Evolutionary conservation across 306 rosid genomes (phyloP).

Genomic region (Crotalaria pallida): DNA sequence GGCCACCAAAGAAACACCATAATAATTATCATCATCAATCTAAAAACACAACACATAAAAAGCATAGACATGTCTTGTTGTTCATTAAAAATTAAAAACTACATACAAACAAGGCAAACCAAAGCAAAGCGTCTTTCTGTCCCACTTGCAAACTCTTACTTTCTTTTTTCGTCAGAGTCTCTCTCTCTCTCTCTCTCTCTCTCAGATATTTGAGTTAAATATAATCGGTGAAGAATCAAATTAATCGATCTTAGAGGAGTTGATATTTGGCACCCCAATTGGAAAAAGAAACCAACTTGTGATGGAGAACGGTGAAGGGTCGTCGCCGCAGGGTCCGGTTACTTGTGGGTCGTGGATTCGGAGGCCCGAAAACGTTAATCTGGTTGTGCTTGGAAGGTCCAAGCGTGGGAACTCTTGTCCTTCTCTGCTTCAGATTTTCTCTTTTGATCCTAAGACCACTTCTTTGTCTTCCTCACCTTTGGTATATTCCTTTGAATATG

Average conservation of each 20-base stretch:
- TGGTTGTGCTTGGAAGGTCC: slow-evolving; percentile 62
- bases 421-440: slow-evolving; percentile 64
- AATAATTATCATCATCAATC: not conserved
- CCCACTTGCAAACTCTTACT: slow-evolving; percentile 4
- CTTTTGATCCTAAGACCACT: slow-evolving; percentile 63
- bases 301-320: slow-evolving; percentile 57
- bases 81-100: not conserved
- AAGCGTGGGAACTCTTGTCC: slow-evolving; percentile 47
- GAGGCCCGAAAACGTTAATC: slow-evolving; percentile 63
- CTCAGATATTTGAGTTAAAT: not conserved
- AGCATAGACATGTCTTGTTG: not conserved
- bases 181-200: no score
- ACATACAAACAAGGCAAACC: not conserved
- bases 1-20: not conserved
- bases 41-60: not conserved
- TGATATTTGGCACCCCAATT: slow-evolving; percentile 4
- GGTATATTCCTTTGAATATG: slow-evolving; percentile 36
- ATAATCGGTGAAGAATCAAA: not conserved
- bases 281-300: slow-evolving; percentile 17
- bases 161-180: not conserved
- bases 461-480: slow-evolving; percentile 63
- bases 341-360: slow-evolving; percentile 91
- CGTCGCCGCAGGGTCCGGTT: slow-evolving; percentile 64
- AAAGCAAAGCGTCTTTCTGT: not conserved
- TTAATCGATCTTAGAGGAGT: not conserved